Conservation (phyloP, 345 rosid genomes). For the Acer campestre region DNA sequence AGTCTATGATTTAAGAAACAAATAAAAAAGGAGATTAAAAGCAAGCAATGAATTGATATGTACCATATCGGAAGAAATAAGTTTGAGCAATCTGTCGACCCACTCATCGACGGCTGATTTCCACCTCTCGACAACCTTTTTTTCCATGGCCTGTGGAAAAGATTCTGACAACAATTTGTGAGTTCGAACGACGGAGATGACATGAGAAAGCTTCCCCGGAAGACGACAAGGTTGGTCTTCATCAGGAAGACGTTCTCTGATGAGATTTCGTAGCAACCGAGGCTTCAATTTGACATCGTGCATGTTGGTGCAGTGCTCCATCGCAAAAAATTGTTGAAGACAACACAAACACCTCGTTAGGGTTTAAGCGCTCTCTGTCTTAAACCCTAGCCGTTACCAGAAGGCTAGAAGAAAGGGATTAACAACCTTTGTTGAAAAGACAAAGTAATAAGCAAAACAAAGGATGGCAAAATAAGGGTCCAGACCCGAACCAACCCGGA, state of each 20-base stretch:
- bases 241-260: constrained; percentile 60
- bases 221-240: constrained; percentile 50
- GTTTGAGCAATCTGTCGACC: constrained; percentile 46
- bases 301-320: constrained; percentile 49
- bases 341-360: not conserved
- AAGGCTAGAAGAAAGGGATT: too few relatives aligned
- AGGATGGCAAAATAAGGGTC: too few relatives aligned
- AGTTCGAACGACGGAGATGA: constrained; percentile 45
- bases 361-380: not conserved
- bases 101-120: constrained; percentile 76
- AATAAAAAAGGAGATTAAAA: too few relatives aligned
- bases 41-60: constrained; percentile 1
- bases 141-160: constrained; percentile 25
- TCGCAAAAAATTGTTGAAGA: constrained; percentile 34
- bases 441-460: too few relatives aligned
- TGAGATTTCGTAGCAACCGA: constrained; percentile 50
- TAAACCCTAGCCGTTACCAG: not conserved
- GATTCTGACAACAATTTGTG: constrained; percentile 60
- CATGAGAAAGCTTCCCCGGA: constrained; percentile 43
- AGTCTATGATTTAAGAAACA: too few relatives aligned
- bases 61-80: constrained; percentile 61
- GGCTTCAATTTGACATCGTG: constrained; percentile 60
- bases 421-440: too few relatives aligned
- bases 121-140: constrained; percentile 45
- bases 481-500: too few relatives aligned